phyloP scores from a whole-genome alignment of 768 basidiomycete species.

The Paxillus involutus region DNA sequence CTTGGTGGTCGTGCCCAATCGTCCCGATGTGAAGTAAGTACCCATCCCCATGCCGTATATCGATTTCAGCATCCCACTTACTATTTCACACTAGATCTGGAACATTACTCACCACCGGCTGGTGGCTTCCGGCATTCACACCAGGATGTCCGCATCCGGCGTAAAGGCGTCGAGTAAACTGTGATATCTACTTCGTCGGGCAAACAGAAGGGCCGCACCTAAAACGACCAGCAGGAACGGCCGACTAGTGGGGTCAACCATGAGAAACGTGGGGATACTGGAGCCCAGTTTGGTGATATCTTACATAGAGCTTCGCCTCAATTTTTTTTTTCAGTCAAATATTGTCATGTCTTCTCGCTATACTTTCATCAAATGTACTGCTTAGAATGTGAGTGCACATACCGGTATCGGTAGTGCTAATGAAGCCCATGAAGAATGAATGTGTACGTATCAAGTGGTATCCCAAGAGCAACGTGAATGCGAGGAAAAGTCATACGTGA shows the following conservation, averaged over 20 bases:
- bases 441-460: slow-evolving; percentile 7
- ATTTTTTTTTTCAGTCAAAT: no score
- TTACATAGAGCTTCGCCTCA: no score
- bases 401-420: not conserved
- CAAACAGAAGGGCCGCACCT: no score
- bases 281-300: no score
- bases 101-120: slow-evolving; percentile 50
- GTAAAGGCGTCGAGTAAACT: slow-evolving; percentile 14
- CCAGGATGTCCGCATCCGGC: slow-evolving; percentile 51
- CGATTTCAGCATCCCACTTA: not conserved
- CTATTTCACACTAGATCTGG: slow-evolving; percentile 47
- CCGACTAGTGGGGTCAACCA: no score
- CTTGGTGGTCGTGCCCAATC: slow-evolving; percentile 48
- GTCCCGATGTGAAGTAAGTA: slow-evolving; percentile 53
- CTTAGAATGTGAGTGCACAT: slow-evolving; percentile 11
- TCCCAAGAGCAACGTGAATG: slow-evolving; percentile 9
- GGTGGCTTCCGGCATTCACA: slow-evolving; percentile 53
- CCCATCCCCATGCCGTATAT: no score
- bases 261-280: no score
- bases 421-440: not conserved
- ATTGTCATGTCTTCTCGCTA: no score
- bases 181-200: slow-evolving; percentile 1
- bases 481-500: not conserved
- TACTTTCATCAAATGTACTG: not conserved
- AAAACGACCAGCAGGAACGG: no score